Evolutionary conservation across 768 basidiomycete genomes (phyloP).

Genomic region (Podaxis pistillaris): DNA sequence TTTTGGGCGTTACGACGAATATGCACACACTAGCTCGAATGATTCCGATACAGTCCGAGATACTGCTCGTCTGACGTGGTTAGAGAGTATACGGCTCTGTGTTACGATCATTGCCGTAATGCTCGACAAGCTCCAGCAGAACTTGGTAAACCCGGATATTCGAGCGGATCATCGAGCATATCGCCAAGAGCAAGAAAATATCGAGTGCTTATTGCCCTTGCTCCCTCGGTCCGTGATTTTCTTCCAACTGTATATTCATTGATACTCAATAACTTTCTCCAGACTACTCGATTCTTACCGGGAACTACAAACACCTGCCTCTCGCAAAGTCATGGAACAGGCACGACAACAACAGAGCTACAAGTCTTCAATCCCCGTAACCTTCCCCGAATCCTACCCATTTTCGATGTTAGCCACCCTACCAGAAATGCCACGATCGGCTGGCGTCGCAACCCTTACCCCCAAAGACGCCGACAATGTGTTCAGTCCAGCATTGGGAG

Average conservation of each 20-base stretch:
- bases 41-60: slow-evolving; percentile 72
- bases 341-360: slow-evolving; percentile 57
- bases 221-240: slow-evolving; percentile 67
- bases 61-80: slow-evolving; percentile 77
- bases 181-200: slow-evolving; percentile 86
- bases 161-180: slow-evolving; percentile 58
- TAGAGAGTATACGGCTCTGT: slow-evolving; percentile 88
- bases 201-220: slow-evolving; percentile 80
- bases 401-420: slow-evolving; percentile 76
- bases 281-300: slow-evolving; percentile 87
- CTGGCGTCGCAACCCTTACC: slow-evolving; percentile 36
- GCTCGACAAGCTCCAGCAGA: slow-evolving; percentile 86
- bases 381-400: slow-evolving; percentile 93
- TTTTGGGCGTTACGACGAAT: slow-evolving; percentile 91
- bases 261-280: slow-evolving; percentile 11
- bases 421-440: slow-evolving; percentile 47
- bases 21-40: slow-evolving; percentile 53
- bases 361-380: slow-evolving; percentile 63
- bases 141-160: slow-evolving; percentile 66
- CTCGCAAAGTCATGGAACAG: slow-evolving; percentile 67
- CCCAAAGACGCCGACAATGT: slow-evolving; percentile 45
- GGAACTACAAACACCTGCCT: slow-evolving; percentile 72
- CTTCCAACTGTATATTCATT: neutral
- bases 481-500: slow-evolving; percentile 79
- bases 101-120: slow-evolving; percentile 87